Base-by-base conservation (phyloP, 1,284 basidiomycete genomes). In the Heterobasidion occidentale region DNA sequence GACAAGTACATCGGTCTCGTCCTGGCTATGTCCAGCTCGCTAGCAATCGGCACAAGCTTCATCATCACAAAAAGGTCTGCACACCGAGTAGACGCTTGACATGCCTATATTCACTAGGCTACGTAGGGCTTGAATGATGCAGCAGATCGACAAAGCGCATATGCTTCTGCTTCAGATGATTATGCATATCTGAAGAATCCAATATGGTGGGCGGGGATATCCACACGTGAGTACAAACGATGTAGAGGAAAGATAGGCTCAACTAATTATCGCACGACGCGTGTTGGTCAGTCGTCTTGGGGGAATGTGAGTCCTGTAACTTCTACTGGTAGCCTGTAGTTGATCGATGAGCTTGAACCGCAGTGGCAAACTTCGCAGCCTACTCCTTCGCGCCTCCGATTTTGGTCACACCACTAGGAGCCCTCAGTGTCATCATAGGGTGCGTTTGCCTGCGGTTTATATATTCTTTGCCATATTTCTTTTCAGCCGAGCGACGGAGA, bases 341-440 rank as follows among this genome's bases (percentile, higher is more conserved):
- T 15, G 14, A n/a, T 15, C 36, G 14, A 38, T 44, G 14, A 9
- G n/a, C 17, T 58, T 48, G 54, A 53, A 51, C 17, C 42, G 46
- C 65, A 97, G 95, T 97, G 57, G 95, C 94, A 63, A 99, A 99
- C 75, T 99, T 99, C 73, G 94, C 96, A 7, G 97, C 97, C 4
- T 99, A 99, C 71, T 93, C 94, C 0, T 99, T 98, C 67, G 96
- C 96, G 0, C 96, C 96, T 56, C 94, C 96, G 61, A 97, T 98
- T 65, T 79, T 99, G 55, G 94, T 99, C 46, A 98, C 96, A 1
- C 96, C 96, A 6, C 77, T 99, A 12, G 96, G 96, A 57, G 95
- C 96, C 11, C 80, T 98, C 56, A 95, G 92, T 71, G 96, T 99
- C n/a, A 83, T 99, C 59, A 93, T 99, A 61, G 97, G 94, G 92